Conservation (phyloP, 139 green algal species). For the Zygnema cylindricum region DNA sequence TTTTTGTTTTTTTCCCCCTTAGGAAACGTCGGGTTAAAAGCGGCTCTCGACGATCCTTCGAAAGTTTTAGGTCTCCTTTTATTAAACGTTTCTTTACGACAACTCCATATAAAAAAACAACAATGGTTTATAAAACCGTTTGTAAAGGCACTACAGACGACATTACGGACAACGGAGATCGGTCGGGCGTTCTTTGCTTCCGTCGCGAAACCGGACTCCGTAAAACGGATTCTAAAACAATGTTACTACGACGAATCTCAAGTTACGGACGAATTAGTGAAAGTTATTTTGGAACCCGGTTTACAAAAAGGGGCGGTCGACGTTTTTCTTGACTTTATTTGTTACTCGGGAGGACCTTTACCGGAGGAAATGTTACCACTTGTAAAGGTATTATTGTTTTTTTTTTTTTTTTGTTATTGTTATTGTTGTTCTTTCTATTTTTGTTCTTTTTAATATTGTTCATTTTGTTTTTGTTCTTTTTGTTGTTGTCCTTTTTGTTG, state of each 20-base stretch:
- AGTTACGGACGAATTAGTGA: slow-evolving; percentile 93
- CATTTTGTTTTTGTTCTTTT: too few species aligned
- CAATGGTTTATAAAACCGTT: slow-evolving; percentile 61
- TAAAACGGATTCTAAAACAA: slow-evolving; percentile 70
- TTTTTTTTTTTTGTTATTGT: too few species aligned
- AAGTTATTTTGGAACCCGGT: slow-evolving; percentile 87
- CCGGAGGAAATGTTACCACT: slow-evolving; percentile 87
- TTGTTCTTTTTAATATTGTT: background rate
- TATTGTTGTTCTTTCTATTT: background rate
- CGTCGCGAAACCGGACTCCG: slow-evolving; percentile 71
- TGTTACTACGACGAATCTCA: slow-evolving; percentile 82
- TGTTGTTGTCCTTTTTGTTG: too few species aligned
- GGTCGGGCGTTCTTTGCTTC: slow-evolving; percentile 79
- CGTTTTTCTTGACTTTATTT: slow-evolving; percentile 99
- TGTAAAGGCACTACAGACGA: slow-evolving; percentile 58
- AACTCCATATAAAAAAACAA: slow-evolving; percentile 78
- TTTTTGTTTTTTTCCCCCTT: background rate
- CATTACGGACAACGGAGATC: slow-evolving; percentile 68
- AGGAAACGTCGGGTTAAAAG: slow-evolving; percentile 71
- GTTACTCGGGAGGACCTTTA: slow-evolving; percentile 86
- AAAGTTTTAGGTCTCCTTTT: slow-evolving; percentile 79
- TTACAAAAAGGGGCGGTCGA: slow-evolving; percentile 81
- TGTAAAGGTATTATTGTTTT: too few species aligned
- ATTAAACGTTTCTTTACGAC: slow-evolving; percentile 83
- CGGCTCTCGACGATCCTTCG: slow-evolving; percentile 67